Percentiles rank a stretch among this genome's conserved stretches.
phyloP scores from a whole-genome alignment of 1,284 basidiomycete species.

The Austroboletus niveus region DNA sequence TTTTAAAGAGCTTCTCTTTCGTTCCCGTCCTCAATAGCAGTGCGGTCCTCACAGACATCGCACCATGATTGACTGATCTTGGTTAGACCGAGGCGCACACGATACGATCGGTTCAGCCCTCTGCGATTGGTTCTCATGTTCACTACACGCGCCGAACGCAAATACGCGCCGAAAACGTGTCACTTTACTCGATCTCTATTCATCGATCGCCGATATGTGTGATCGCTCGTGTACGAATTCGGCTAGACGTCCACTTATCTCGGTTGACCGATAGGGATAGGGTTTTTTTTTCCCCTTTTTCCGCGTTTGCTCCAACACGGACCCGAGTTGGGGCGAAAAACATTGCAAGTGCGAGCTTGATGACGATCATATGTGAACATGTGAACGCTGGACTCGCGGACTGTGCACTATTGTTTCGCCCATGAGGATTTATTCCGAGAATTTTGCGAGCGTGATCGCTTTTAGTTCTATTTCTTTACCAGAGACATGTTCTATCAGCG shows the following conservation, averaged over 20 bases:
- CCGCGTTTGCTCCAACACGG: neutral
- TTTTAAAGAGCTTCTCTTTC: neutral
- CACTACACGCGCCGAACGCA: no score
- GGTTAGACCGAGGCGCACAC: neutral
- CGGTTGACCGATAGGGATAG: neutral
- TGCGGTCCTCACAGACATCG: no score
- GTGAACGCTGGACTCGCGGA: no score
- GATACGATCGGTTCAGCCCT: neutral
- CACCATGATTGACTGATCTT: neutral
- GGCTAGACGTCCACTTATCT: neutral
- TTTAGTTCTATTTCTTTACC: no score
- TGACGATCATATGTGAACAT: neutral
- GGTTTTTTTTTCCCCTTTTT: neutral
- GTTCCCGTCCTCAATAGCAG: no score
- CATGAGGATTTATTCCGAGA: no score
- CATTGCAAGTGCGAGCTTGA: neutral
- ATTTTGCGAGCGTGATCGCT: no score
- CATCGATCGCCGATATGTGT: neutral
- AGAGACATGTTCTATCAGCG: no score
- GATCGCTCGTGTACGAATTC: neutral
- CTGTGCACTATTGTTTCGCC: no score
- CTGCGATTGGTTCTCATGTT: neutral
- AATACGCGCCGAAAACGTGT: neutral
- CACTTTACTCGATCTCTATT: neutral
- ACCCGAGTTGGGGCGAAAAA: neutral